phyloP scores from a whole-genome alignment of 345 rosid genomes.

The Pugionium dolabratum region DNA sequence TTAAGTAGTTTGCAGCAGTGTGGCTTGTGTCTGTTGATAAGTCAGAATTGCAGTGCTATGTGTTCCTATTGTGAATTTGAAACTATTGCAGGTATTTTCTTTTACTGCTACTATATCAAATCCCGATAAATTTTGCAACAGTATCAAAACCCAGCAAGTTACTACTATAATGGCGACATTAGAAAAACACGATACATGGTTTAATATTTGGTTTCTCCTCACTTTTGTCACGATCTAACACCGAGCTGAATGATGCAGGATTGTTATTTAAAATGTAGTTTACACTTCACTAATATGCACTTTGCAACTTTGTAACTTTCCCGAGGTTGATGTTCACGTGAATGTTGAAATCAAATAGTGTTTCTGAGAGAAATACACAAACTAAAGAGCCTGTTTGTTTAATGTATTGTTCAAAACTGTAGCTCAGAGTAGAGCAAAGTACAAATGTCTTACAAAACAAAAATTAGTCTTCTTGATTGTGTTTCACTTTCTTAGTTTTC shows the following conservation, averaged over 20 bases:
- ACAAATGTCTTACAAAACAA: constrained; percentile 4
- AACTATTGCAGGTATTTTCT: constrained; percentile 59
- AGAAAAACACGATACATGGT: background rate
- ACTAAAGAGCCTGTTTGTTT: background rate
- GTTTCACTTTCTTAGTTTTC: constrained; percentile 34
- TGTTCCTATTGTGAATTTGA: background rate
- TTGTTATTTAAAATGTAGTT: constrained; percentile 8
- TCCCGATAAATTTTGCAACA: constrained; percentile 86
- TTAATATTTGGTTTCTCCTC: too few relatives aligned
- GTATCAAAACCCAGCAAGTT: constrained; percentile 85
- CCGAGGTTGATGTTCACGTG: background rate
- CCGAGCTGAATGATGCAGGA: background rate
- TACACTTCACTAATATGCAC: background rate
- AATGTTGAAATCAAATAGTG: background rate
- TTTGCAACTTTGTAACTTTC: constrained; percentile 14
- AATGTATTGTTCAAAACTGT: constrained; percentile 28
- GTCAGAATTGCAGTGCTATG: too few relatives aligned
- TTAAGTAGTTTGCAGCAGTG: too few relatives aligned
- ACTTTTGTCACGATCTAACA: too few relatives aligned
- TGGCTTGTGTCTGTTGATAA: too few relatives aligned
- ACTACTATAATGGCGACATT: constrained; percentile 53
- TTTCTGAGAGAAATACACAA: background rate
- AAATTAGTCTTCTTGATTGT: constrained; percentile 27
- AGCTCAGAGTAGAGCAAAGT: constrained; percentile 21
- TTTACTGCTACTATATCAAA: constrained; percentile 27